Conservation (phyloP, 352 stramenopile genomes). For the Phytophthora citricola region DNA sequence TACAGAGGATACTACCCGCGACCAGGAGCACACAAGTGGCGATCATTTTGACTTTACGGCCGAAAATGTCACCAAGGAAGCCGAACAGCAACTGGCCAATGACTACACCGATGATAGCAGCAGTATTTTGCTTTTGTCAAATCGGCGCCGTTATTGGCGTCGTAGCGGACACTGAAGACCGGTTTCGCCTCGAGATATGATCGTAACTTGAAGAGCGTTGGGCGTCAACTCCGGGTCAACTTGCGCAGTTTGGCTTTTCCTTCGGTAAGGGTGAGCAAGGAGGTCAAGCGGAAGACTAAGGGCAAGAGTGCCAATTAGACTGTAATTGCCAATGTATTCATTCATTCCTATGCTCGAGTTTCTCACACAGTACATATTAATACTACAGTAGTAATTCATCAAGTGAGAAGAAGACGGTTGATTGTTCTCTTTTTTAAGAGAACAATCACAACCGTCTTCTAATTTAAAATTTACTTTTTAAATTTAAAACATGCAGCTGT, state of each 20-base stretch:
- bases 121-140: too few species aligned
- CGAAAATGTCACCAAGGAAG: constrained; percentile 28
- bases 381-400: too few species aligned
- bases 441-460: constrained; percentile 56
- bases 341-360: constrained; percentile 1
- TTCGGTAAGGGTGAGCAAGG: too few species aligned
- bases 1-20: constrained; percentile 19
- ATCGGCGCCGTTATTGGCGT: too few species aligned
- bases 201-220: too few species aligned
- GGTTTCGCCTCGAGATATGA: too few species aligned
- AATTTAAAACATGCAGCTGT: too few species aligned
- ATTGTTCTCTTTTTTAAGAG: constrained; percentile 5
- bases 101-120: constrained; percentile 30
- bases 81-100: constrained; percentile 23
- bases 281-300: constrained; percentile 47
- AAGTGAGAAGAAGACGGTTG: too few species aligned
- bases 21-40: constrained; percentile 21
- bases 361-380: not conserved
- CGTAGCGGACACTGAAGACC: too few species aligned
- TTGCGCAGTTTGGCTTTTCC: too few species aligned
- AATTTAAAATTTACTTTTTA: too few species aligned
- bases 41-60: constrained; percentile 31
- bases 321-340: constrained; percentile 55
- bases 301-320: constrained; percentile 45
- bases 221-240: too few species aligned